Evolutionary conservation across 768 basidiomycete genomes (phyloP), one percentile per base, ranked within the genome.

Genomic region (Hericium rajendrae): DNA sequence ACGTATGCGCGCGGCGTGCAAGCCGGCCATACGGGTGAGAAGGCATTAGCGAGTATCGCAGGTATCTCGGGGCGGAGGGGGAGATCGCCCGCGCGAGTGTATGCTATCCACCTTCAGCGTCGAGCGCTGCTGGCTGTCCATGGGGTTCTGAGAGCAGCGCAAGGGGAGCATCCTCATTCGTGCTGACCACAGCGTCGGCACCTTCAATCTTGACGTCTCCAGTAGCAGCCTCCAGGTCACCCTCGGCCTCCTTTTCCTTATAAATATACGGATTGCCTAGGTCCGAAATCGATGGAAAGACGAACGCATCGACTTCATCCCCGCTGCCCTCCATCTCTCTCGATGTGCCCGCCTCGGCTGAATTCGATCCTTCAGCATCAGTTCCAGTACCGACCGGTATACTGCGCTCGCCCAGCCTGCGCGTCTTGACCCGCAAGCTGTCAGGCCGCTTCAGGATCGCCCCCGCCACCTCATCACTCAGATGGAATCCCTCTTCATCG

Each of bases 401-500:
- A 9, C 22, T 20, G 6, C 18, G 40, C 24, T 38, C n/a, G 3
- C n/a, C 26, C 18, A 48, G 55, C 46, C 38, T 16, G 38, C 53
- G 56, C 22, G 18, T 39, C 22, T 57, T 43, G 9, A 43, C 38
- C 6, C 40, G 5, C 43, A 56, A 52, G n/a, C 56, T 62, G 55
- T 57, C 39, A 1, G 39, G 54, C 24, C 41, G 41, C 53, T 56
- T 58, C 54, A 50, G 51, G 20, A 53, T 58, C 22, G 58, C 62
- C 6, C 56, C 54, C 11, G 48, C 53, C 15, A 62, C 32, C n/a
- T 57, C 56, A 32, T 58, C 40, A 37, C 43, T 49, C n/a, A 61
- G 37, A 15, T 20, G 18, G 26, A 52, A 24, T 16, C 13, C 28
- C 9, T 55, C 50, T 5, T 52, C 46, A 24, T 38, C 55, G 15